A percentile compares a stretch with the other conserved stretches of the same genome.
Evolutionary conservation across 495 filamentous ascomycete species (phyloP).

Genomic region (Penicillium samsonianum): DNA sequence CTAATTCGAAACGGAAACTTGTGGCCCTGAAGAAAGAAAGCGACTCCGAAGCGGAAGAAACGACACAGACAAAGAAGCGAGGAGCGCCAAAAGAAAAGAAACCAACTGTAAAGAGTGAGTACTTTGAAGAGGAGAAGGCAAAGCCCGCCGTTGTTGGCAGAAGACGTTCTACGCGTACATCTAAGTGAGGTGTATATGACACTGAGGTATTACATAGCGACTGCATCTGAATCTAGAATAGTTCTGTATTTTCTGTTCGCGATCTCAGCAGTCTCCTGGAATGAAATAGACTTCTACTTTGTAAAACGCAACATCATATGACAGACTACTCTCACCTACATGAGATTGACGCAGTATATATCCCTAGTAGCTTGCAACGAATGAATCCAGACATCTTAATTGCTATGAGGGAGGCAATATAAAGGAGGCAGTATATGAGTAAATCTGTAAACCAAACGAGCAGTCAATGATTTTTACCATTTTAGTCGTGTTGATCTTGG

Average conservation of each 20-base stretch:
- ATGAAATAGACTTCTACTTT: background rate
- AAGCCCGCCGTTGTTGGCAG: conserved; percentile 19
- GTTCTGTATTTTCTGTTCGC: background rate
- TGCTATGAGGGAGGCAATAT: background rate
- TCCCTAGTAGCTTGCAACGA: background rate
- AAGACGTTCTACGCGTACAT: conserved; percentile 42
- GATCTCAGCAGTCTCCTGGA: background rate
- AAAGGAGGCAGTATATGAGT: no score
- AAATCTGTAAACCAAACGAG: background rate
- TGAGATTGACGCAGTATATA: background rate
- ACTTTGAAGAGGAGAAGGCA: conserved; percentile 23
- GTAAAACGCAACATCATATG: background rate
- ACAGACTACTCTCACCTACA: background rate
- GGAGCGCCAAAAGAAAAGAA: conserved; percentile 27
- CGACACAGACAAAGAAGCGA: conserved; percentile 25
- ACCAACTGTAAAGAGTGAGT: conserved; percentile 29
- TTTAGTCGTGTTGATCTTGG: background rate
- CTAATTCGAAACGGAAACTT: conserved; percentile 41
- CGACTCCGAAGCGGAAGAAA: conserved; percentile 29
- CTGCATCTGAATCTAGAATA: background rate
- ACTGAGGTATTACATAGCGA: background rate
- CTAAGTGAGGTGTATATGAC: background rate
- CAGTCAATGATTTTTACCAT: background rate
- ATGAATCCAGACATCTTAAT: background rate
- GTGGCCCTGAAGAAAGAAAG: conserved; percentile 34